These are phyloP conservation scores for Rutstroemia sp. DNA, from an alignment of 2,329 filamentous ascomycete species.

Conservation along the genomic window DNA sequence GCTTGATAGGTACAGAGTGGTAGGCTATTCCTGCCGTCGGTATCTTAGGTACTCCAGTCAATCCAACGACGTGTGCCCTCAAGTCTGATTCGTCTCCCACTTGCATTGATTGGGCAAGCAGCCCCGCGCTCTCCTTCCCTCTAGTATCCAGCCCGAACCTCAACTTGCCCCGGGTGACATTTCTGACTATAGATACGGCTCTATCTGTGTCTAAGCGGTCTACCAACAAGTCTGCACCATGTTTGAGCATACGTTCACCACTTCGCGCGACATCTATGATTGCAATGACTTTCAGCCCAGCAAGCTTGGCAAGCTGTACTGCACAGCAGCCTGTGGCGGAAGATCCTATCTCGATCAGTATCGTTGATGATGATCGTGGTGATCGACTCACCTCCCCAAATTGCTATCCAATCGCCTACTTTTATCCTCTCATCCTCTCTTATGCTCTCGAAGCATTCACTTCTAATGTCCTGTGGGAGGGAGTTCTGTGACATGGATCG, in stretches of 20 bases:
- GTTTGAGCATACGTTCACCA: slow-evolving; percentile 47
- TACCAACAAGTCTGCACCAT: slow-evolving; percentile 54
- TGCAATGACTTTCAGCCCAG: slow-evolving; percentile 56
- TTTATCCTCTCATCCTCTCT: slow-evolving; percentile 43
- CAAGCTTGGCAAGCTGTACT: slow-evolving; percentile 60
- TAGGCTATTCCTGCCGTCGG: slow-evolving; percentile 18
- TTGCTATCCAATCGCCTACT: slow-evolving; percentile 60
- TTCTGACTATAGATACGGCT: slow-evolving; percentile 57
- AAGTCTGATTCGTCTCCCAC: slow-evolving; percentile 5
- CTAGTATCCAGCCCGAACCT: slow-evolving; percentile 64
- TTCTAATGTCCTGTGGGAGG: slow-evolving; percentile 53
- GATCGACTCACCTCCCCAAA: slow-evolving; percentile 57
- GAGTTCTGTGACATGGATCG: slow-evolving; percentile 36
- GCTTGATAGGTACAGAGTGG: slow-evolving; percentile 58
- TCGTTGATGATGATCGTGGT: not conserved
- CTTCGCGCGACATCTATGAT: slow-evolving; percentile 62
- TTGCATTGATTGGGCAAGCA: slow-evolving; percentile 34
- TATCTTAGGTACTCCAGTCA: slow-evolving; percentile 59
- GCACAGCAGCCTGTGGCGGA: slow-evolving; percentile 62
- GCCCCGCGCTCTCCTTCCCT: slow-evolving; percentile 54
- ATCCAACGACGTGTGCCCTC: slow-evolving; percentile 54
- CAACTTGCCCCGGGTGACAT: slow-evolving; percentile 48
- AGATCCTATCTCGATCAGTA: slow-evolving; percentile 38
- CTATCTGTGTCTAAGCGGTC: slow-evolving; percentile 59
- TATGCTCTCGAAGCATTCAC: slow-evolving; percentile 55